A percentile compares a stretch with the other conserved stretches of the same genome.
Conservation (phyloP, 768 basidiomycete species). For the Boletus patriciae region DNA sequence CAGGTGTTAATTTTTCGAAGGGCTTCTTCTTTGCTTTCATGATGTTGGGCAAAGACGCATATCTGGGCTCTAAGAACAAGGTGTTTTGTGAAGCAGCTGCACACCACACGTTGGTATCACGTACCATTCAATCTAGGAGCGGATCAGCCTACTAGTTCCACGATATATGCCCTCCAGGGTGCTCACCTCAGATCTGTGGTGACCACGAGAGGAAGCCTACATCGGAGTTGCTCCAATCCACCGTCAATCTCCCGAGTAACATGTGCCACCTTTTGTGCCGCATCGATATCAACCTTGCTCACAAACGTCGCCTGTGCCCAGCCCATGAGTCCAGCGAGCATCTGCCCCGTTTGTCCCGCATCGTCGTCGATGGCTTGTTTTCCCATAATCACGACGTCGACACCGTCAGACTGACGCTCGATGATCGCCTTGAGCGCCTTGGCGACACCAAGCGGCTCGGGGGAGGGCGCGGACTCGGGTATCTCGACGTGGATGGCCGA, state of each 20-base stretch:
- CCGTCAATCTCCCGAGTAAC: slow-evolving; percentile 95
- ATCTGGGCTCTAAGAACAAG: slow-evolving; percentile 74
- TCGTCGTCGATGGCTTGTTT: slow-evolving; percentile 99
- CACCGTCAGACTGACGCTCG: slow-evolving; percentile 53
- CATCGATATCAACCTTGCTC: slow-evolving; percentile 77
- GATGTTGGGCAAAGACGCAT: slow-evolving; percentile 95
- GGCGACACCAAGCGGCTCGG: slow-evolving; percentile 91
- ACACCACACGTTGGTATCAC: slow-evolving; percentile 4
- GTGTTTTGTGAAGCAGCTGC: not conserved
- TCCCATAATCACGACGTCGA: slow-evolving; percentile 92
- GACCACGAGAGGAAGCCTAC: slow-evolving; percentile 78
- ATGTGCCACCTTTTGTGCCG: slow-evolving; percentile 57
- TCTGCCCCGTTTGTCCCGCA: slow-evolving; percentile 92
- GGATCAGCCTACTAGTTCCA: not conserved
- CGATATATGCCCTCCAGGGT: not conserved
- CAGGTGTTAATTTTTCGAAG: slow-evolving; percentile 75
- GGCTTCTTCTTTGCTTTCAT: slow-evolving; percentile 99
- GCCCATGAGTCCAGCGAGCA: slow-evolving; percentile 89
- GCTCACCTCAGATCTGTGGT: slow-evolving; percentile 91
- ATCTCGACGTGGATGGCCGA: slow-evolving; percentile 87
- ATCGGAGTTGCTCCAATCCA: slow-evolving; percentile 80
- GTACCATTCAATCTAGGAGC: slow-evolving; percentile 67
- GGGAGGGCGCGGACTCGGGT: slow-evolving; percentile 66
- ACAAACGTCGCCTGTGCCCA: slow-evolving; percentile 97
- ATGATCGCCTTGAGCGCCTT: slow-evolving; percentile 80